Evolutionary conservation across 352 stramenopile species (phyloP), one percentile per base, ranked within the genome.

Genomic region (Phytopythium vexans): DNA sequence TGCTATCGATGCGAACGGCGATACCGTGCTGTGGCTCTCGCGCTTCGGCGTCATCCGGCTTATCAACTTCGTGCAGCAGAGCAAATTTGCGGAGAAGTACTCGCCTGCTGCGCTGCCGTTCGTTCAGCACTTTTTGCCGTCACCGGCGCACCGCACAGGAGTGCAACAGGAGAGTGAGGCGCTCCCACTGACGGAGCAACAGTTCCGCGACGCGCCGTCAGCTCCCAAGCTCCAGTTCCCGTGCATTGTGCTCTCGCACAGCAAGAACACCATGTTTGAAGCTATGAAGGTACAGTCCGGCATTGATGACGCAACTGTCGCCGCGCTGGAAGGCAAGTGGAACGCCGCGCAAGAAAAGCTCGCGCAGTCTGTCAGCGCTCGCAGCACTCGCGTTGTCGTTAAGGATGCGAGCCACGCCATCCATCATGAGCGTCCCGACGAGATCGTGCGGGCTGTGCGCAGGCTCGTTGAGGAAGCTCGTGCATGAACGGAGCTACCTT

Each of bases 201-300:
- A 35, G 12, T 89, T 91, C 53, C 68, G 73, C 1, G 58, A 87
- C 34, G 44, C 56, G 6, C 41, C 61, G 3, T 27, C 53, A 3
- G 14, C 49, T 0, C 48, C 51, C 3, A 55, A 53, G 8, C 77
- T 86, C 49, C 56, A 68, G 16, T 82, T 89, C 32, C 80, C 80
- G n/a, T 83, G 68, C 32, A 69, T 91, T 31, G 76, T 93, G 39
- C 64, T 93, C 6, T 88, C 82, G 8, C 82, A 93, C 39, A 68
- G 77, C 11, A 74, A 74, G 14, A 35, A 65, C 31, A 74, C 74
- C 9, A 78, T 93, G 76, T 93, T 93, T 58, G 70, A 79, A 36
- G 68, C 66, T 32, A 83, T 92, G 76, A 82, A 78, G 52, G 58
- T 77, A 34, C 61, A 89, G 52, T 42, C 68, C 9, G 67, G 66